These are phyloP conservation scores for Haplosporangium sp. DNA, from an alignment of 371 early-diverging fungal genomes.

Conservation along the genomic window DNA sequence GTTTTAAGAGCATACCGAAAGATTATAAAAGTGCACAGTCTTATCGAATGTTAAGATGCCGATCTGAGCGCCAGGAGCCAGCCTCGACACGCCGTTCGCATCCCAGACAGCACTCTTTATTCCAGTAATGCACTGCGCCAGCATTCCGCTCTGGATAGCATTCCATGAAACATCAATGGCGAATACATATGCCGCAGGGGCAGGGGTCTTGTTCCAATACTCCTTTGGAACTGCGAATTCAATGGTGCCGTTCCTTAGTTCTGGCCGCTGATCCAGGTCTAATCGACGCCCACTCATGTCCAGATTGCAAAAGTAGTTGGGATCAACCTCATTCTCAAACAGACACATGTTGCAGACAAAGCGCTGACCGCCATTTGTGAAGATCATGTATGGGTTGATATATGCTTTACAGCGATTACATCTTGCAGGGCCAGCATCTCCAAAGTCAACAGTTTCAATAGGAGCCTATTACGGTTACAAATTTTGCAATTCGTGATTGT, in stretches of 20 bases:
- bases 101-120: conserved; percentile 80
- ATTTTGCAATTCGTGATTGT: not conserved
- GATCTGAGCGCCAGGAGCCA: conserved; percentile 74
- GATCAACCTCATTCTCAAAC: conserved; percentile 82
- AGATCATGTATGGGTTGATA: conserved; percentile 91
- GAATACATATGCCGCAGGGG: conserved; percentile 83
- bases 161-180: conserved; percentile 95
- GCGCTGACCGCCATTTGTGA: conserved; percentile 89
- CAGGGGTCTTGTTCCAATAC: conserved; percentile 76
- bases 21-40: conserved; percentile 92
- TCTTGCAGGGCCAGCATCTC: conserved; percentile 92
- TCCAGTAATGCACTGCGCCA: conserved; percentile 70
- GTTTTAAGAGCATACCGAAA: conserved; percentile 67
- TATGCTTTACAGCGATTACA: conserved; percentile 95
- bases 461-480: conserved; percentile 61
- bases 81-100: conserved; percentile 52
- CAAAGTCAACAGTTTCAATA: conserved; percentile 90
- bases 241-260: conserved; percentile 87
- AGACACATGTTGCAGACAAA: conserved; percentile 95
- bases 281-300: conserved; percentile 92
- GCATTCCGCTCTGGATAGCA: conserved; percentile 85
- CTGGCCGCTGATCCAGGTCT: conserved; percentile 90
- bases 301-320: conserved; percentile 90
- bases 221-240: conserved; percentile 92
- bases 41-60: conserved; percentile 94